Conservation (phyloP, 345 rosid species). For the Carallia pectinifolia region DNA sequence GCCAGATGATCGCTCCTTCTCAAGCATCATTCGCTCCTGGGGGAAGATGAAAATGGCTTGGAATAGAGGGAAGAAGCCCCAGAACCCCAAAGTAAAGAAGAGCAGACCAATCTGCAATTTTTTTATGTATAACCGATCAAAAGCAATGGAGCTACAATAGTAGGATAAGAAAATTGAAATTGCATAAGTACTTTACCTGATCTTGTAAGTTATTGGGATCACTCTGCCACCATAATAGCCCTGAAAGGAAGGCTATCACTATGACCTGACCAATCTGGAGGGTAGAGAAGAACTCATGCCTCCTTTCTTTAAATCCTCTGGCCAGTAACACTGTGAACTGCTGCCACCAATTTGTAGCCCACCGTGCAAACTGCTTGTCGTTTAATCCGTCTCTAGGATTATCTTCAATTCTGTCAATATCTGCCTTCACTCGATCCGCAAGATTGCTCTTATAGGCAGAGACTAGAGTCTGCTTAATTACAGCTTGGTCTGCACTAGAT, state of each 20-base stretch:
- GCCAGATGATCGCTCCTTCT: conserved; percentile 79
- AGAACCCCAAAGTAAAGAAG: conserved; percentile 61
- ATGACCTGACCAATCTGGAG: conserved; percentile 40
- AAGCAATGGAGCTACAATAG: too few species aligned
- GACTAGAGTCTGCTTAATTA: conserved; percentile 35
- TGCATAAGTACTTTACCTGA: conserved; percentile 37
- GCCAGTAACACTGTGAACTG: conserved; percentile 39
- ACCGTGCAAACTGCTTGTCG: conserved; percentile 19
- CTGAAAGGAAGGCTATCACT: conserved; percentile 30
- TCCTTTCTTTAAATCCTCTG: conserved; percentile 53
- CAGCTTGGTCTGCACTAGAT: conserved; percentile 24
- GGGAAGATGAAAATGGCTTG: conserved; percentile 84
- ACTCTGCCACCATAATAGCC: conserved; percentile 55
- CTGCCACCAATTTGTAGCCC: conserved; percentile 63
- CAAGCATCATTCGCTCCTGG: conserved; percentile 71
- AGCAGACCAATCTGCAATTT: conserved; percentile 62
- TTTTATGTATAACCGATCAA: background rate
- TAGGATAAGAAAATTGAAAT: too few species aligned
- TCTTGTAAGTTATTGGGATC: conserved; percentile 45
- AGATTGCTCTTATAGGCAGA: conserved; percentile 37
- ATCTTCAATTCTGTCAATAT: conserved; percentile 24
- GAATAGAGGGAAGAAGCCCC: conserved; percentile 67
- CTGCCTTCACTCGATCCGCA: conserved; percentile 31
- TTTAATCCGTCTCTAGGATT: conserved; percentile 10
- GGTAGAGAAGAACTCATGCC: conserved; percentile 38